Percentiles rank a stretch among this genome's conserved stretches.
Conservation (phyloP, 2,329 filamentous ascomycete species). For the Didymella arachidicola region DNA sequence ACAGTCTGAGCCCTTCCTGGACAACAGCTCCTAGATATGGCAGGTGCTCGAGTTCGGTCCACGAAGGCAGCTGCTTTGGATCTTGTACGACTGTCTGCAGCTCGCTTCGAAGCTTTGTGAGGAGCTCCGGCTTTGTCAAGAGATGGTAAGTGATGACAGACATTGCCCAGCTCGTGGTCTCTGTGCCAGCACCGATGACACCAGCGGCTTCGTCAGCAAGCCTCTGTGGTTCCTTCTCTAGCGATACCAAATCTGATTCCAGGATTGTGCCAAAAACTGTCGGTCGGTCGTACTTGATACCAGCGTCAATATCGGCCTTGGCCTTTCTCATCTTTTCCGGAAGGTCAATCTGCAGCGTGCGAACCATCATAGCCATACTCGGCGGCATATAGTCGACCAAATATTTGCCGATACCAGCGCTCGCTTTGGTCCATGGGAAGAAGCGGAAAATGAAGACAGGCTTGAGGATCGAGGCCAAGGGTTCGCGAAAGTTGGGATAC, state of each 20-base stretch:
- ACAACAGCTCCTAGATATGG: conserved; percentile 47
- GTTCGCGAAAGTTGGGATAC: conserved; percentile 39
- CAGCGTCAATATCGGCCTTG: conserved; percentile 33
- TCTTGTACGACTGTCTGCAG: conserved; percentile 30
- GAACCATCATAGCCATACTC: conserved; percentile 30
- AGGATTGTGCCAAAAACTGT: conserved; percentile 36
- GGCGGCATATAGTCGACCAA: conserved; percentile 33
- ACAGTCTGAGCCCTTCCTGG: conserved; percentile 42
- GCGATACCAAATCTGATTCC: conserved; percentile 23
- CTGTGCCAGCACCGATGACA: conserved; percentile 46
- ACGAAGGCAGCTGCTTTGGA: conserved; percentile 25
- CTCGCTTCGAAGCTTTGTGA: conserved; percentile 35
- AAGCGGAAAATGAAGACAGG: conserved; percentile 39
- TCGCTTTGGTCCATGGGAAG: conserved; percentile 35
- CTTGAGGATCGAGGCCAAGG: conserved; percentile 26
- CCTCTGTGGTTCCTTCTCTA: conserved; percentile 36
- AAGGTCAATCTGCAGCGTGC: conserved; percentile 40
- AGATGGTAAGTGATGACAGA: conserved; percentile 41
- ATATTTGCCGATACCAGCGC: conserved; percentile 26
- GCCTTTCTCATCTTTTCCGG: conserved; percentile 31
- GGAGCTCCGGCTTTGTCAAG: conserved; percentile 34
- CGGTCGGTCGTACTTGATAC: conserved; percentile 34
- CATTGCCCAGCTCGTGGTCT: conserved; percentile 44
- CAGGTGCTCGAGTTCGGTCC: conserved; percentile 35
- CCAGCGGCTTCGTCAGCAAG: conserved; percentile 44